Conservation (phyloP, 495 filamentous ascomycete species). For the Diplogelasinospora grovesii region DNA sequence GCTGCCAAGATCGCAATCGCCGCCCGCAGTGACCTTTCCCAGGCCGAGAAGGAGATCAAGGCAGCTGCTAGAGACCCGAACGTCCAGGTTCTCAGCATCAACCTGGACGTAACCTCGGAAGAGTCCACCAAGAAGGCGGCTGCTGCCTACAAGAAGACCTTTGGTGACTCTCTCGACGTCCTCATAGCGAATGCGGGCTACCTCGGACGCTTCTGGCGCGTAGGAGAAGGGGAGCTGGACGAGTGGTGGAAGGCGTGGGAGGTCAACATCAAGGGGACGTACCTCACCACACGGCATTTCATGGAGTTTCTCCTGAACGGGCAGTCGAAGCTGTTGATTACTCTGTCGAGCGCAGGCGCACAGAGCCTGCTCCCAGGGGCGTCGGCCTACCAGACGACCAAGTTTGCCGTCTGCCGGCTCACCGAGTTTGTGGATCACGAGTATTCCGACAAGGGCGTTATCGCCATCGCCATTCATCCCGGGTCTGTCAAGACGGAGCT, state of each 20-base stretch:
- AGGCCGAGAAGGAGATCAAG: constrained; percentile 25
- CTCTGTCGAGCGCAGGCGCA: constrained; percentile 27
- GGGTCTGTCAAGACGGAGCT: constrained; percentile 38
- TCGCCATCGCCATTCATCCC: constrained; percentile 35
- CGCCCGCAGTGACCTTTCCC: constrained; percentile 33
- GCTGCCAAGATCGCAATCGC: constrained; percentile 36
- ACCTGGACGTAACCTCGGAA: constrained; percentile 36
- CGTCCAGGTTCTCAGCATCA: constrained; percentile 37
- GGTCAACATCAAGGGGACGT: constrained; percentile 38
- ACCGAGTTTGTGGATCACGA: constrained; percentile 34
- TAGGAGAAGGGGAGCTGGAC: too few relatives aligned
- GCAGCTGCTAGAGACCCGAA: constrained; percentile 20
- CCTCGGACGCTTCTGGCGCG: too few relatives aligned
- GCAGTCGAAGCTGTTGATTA: constrained; percentile 30
- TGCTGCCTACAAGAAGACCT: constrained; percentile 20
- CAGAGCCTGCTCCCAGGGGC: constrained; percentile 12
- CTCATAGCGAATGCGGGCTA: too few relatives aligned
- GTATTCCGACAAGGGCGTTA: constrained; percentile 34
- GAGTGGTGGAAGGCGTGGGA: too few relatives aligned
- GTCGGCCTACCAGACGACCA: constrained; percentile 33
- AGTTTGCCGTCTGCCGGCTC: constrained; percentile 33
- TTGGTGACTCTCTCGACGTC: constrained; percentile 32
- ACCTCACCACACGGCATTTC: constrained; percentile 33
- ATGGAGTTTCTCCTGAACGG: constrained; percentile 33
- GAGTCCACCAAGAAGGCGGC: constrained; percentile 28